Base-by-base conservation (phyloP, 176 grass and related monocot genomes). In the Lolium perenne region DNA sequence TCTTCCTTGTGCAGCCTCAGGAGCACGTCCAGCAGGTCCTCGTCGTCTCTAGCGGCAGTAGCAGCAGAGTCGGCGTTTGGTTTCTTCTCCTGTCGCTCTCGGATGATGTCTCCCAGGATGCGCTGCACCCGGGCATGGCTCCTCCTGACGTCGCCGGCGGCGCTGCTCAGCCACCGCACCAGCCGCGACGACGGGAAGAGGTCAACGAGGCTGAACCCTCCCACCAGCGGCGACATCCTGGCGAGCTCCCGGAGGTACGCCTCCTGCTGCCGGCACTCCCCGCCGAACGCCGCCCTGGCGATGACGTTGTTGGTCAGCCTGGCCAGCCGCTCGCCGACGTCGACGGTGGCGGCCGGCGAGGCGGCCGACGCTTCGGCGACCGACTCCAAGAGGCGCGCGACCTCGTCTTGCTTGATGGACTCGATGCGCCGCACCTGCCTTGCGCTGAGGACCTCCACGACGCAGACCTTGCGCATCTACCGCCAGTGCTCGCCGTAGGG, bases 141-240 rank as follows among this genome's bases (percentile, higher is more conserved):
- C 67, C 62, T 57, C 29, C 64, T 62, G 41, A 72, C 38, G 11
- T 69, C 49, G 22, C 83, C 53, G 65, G 65, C 57, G 50, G 35
- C 6, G 50, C 49, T 2, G 74, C 84, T 86, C 62, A 79, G 62
- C 74, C 84, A 78, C 18, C 74, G 15, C 50, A 91, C 58, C 64
- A 82, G 50, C 20, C 38, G 85, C 11, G 87, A 83, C 40, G 86
- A 91, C 41, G 92, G 92, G 82, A 88, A 93, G 32, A 88, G 83
- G 82, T 91, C 88, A 35, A 58, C 74, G 51, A 88, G 48, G 71
- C 41, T 94, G 74, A 88, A 86, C 40, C 88, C 92, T 10, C 78
- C 80, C 5, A 74, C 58, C n/a, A 91, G 71, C 40, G 47, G 43
- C 17, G 68, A 7, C 38, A 84, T 40, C 67, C 40, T 48, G 63